phyloP scores from a whole-genome alignment of 805 yeast species.

The Isabelozyma heimii region DNA sequence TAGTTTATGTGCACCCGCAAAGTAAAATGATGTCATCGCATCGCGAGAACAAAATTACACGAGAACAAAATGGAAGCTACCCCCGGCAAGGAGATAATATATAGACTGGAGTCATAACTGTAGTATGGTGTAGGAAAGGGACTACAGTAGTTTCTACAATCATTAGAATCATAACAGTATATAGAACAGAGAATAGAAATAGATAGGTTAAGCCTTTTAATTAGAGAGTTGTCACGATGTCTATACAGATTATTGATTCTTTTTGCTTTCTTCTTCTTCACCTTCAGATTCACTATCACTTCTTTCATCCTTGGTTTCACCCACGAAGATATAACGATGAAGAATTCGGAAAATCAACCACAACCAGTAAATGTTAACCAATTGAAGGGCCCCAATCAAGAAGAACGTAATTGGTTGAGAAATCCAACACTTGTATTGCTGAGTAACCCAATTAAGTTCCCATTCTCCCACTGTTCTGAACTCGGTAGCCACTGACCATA shows the following conservation, averaged over 20 bases:
- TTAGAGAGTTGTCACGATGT: background rate
- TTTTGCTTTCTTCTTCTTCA: slow-evolving; percentile 18
- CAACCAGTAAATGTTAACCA: slow-evolving; percentile 88
- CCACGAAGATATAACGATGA: slow-evolving; percentile 59
- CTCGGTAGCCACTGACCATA: slow-evolving; percentile 84
- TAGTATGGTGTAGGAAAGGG: too few relatives aligned
- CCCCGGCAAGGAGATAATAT: too few relatives aligned
- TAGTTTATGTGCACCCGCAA: background rate
- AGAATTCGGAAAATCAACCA: slow-evolving; percentile 75
- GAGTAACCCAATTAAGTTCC: slow-evolving; percentile 77
- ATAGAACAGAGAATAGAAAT: background rate
- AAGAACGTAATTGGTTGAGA: slow-evolving; percentile 86
- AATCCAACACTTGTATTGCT: slow-evolving; percentile 95
- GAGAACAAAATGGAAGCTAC: background rate
- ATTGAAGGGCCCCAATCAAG: slow-evolving; percentile 75
- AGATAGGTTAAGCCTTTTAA: background rate
- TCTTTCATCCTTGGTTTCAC: slow-evolving; percentile 74
- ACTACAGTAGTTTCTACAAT: too few relatives aligned
- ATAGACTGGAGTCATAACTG: too few relatives aligned
- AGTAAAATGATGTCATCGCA: background rate
- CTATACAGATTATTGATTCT: slow-evolving; percentile 7
- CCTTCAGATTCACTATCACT: slow-evolving; percentile 77
- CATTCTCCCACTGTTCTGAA: slow-evolving; percentile 83
- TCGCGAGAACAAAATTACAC: too few relatives aligned
- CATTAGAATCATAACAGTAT: too few relatives aligned